Base-by-base conservation (phyloP, 371 early-diverging fungal genomes). In the Umbelopsis sp. region DNA sequence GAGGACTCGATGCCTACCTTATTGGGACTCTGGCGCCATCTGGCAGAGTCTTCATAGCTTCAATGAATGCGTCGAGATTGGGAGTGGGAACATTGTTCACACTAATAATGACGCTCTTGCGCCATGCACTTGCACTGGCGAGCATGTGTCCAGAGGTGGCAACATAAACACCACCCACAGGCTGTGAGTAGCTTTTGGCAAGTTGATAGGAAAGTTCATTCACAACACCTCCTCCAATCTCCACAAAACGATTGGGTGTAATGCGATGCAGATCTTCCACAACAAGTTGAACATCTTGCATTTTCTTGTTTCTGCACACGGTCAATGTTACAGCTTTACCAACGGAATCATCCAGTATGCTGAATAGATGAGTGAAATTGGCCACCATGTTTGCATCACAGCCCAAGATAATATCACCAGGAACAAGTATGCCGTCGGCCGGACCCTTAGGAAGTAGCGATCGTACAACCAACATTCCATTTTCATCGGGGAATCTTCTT, bases 131-230 rank as follows among this genome's bases (percentile, higher is more conserved):
- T 16, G 88, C 89, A 18, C 84, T 85, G 4, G 85, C 86, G 38
- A 92, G 73, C 85, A 87, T 90, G 62, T 90, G 87, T 18, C 91
- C 92, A 41, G 87, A 82, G 6, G 92, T 89, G 24, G 94, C 83
- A 8, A 95, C 90, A 76, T 93, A 93, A 16, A 95, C 92, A 18
- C 96, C 94, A 22, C 85, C 85, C 1, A 86, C 87, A 9, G 94
- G 92, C 20, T 91, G 86, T 12, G 84, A 84, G 73, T 88, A 93
- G 12, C 85, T 84, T 64, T 91, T 86, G 0, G 95, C 96, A 29
- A 95, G 80, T 76, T 94, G 95, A 72, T 93, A 96, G 20, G 91
- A 90, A 16, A 95, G 79, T 67, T 94, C 86, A 75, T 95, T 91
- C 46, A 95, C 86, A 35, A 90, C 86, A 25, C 88, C 90, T 62